Percentiles rank a stretch among this genome's conserved stretches.
Conservation (phyloP, 2,329 filamentous ascomycete species). For the Cercospora citrullina region DNA sequence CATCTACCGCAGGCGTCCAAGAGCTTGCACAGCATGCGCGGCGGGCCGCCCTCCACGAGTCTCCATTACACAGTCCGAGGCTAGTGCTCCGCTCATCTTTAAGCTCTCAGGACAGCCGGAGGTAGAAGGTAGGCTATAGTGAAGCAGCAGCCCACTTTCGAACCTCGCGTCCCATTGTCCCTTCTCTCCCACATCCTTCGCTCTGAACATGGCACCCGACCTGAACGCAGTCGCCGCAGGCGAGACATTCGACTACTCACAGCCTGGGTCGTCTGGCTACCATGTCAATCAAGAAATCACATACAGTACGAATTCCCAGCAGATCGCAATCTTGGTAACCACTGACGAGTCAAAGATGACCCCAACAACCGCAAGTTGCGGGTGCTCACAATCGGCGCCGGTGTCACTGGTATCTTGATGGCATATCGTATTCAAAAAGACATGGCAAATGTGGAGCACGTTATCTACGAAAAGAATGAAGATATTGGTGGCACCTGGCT, state of each 20-base stretch:
- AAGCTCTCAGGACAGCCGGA: neutral
- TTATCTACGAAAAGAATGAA: slow-evolving; percentile 52
- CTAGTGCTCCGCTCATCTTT: slow-evolving; percentile 6
- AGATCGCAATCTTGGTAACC: neutral
- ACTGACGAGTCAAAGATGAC: slow-evolving; percentile 31
- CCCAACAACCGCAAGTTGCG: slow-evolving; percentile 47
- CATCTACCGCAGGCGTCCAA: neutral
- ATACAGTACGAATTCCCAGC: slow-evolving; percentile 5
- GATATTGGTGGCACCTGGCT: slow-evolving; percentile 50
- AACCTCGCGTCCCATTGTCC: neutral
- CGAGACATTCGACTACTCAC: slow-evolving; percentile 46
- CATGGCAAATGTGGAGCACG: slow-evolving; percentile 48
- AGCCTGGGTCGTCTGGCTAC: slow-evolving; percentile 47
- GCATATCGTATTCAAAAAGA: slow-evolving; percentile 52
- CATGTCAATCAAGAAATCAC: slow-evolving; percentile 42
- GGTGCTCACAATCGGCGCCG: slow-evolving; percentile 52
- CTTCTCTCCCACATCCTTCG: neutral
- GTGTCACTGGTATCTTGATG: slow-evolving; percentile 50
- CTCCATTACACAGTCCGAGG: slow-evolving; percentile 7
- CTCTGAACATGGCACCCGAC: slow-evolving; percentile 44
- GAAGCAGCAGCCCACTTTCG: neutral
- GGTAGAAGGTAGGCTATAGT: slow-evolving; percentile 2
- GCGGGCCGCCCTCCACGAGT: neutral
- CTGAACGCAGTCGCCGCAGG: slow-evolving; percentile 42
- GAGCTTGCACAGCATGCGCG: neutral